Evolutionary conservation across 192 early-diverging fungal genomes (phyloP).

Genomic region (Rhizoclosmatium globosum): DNA sequence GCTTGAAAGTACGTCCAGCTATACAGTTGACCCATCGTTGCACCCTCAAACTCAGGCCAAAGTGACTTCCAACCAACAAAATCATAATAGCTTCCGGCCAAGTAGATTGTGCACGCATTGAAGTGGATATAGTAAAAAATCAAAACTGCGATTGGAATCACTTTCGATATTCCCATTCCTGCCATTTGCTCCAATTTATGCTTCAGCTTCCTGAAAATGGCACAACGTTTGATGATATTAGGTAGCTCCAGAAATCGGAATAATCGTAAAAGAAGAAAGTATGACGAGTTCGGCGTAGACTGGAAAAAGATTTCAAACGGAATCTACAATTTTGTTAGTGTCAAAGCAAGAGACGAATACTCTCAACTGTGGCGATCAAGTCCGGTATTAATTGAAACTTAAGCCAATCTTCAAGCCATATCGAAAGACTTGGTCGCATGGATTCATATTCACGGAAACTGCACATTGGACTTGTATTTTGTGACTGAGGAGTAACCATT

Average conservation of each 20-base stretch:
- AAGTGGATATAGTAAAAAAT: constrained; percentile 46
- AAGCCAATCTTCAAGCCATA: background rate
- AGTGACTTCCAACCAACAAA: constrained; percentile 39
- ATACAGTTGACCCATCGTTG: constrained; percentile 38
- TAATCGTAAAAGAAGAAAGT: constrained; percentile 36
- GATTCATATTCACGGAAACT: constrained; percentile 24
- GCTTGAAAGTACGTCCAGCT: constrained; percentile 41
- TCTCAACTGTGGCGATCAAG: background rate
- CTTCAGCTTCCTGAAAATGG: constrained; percentile 32
- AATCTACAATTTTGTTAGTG: constrained; percentile 5
- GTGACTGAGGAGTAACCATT: constrained; percentile 5
- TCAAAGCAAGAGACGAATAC: background rate
- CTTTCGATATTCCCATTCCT: constrained; percentile 39
- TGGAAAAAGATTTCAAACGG: constrained; percentile 45
- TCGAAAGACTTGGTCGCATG: background rate
- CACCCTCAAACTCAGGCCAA: constrained; percentile 10
- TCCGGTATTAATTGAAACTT: background rate
- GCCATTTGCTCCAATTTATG: constrained; percentile 16
- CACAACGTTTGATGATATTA: constrained; percentile 34
- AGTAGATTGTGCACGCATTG: constrained; percentile 45
- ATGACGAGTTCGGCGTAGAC: constrained; percentile 24
- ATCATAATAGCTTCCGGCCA: constrained; percentile 27
- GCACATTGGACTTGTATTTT: constrained; percentile 10
- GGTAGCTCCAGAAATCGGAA: constrained; percentile 34
- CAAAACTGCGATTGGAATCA: constrained; percentile 32